Conservation (phyloP, 495 filamentous ascomycete genomes). For the Letharia lupina region DNA sequence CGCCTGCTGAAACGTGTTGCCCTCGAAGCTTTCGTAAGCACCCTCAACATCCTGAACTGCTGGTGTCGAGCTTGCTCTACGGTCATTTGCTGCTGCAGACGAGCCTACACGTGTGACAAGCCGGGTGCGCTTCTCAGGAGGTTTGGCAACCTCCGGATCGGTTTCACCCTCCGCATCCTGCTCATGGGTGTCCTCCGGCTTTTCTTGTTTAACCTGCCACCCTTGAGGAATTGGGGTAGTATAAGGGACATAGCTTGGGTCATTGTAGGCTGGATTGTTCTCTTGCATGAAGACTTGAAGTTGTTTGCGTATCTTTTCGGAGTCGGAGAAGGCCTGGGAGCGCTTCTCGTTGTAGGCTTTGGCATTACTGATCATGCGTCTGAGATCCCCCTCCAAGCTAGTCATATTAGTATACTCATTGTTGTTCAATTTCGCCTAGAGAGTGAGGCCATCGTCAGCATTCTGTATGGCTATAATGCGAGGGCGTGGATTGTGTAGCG, state of each 20-base stretch:
- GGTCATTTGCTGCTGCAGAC: constrained; percentile 25
- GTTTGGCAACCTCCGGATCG: constrained; percentile 25
- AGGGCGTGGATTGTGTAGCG: neutral
- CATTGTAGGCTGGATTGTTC: constrained; percentile 63
- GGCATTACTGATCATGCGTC: constrained; percentile 68
- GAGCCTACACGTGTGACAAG: constrained; percentile 30
- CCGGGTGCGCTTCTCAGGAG: constrained; percentile 18
- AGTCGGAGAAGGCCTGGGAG: constrained; percentile 60
- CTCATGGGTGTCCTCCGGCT: constrained; percentile 30
- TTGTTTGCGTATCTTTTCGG: constrained; percentile 65
- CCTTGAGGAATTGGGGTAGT: constrained; percentile 52
- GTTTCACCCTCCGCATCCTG: constrained; percentile 30
- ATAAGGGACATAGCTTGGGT: constrained; percentile 49
- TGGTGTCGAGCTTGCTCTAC: constrained; percentile 42
- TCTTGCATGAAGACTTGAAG: constrained; percentile 68
- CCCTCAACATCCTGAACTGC: constrained; percentile 36
- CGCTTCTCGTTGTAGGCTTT: constrained; percentile 61
- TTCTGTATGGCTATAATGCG: neutral
- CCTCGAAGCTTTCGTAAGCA: constrained; percentile 46
- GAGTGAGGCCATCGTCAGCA: constrained; percentile 3
- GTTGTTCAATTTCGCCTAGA: constrained; percentile 50
- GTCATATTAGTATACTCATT: constrained; percentile 55
- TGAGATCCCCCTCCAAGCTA: constrained; percentile 61
- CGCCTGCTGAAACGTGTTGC: constrained; percentile 65
- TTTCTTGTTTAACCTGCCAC: constrained; percentile 23